Evolutionary conservation across 2,329 filamentous ascomycete species (phyloP).

Genomic region (Trichoderma citrinoviride): DNA sequence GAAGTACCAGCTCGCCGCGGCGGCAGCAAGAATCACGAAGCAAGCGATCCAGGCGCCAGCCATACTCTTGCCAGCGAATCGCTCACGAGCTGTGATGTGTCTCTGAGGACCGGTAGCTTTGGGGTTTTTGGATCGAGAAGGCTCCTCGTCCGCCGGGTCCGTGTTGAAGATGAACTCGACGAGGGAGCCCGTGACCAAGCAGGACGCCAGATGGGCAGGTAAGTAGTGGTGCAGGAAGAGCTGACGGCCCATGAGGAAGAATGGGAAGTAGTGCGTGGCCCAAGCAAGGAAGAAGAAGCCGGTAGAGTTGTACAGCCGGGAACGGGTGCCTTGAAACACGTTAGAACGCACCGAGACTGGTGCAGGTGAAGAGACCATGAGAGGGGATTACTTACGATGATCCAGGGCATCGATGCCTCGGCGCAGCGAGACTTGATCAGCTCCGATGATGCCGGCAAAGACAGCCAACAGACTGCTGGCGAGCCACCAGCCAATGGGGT

Average conservation of each 20-base stretch:
- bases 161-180: constrained; percentile 96
- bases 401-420: constrained; percentile 92
- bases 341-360: background rate
- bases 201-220: constrained; percentile 87
- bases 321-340: constrained; percentile 67
- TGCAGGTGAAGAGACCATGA: background rate
- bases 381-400: constrained; percentile 65
- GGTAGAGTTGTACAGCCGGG: constrained; percentile 94
- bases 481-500: constrained; percentile 97
- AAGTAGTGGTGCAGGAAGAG: constrained; percentile 98
- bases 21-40: constrained; percentile 63
- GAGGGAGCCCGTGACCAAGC: constrained; percentile 83
- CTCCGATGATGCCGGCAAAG: constrained; percentile 85
- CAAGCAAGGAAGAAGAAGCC: constrained; percentile 99
- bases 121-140: constrained; percentile 47
- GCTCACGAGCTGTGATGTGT: constrained; percentile 75
- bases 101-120: constrained; percentile 45
- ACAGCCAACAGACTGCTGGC: constrained; percentile 89
- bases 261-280: constrained; percentile 96
- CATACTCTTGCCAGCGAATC: constrained; percentile 76
- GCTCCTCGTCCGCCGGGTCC: constrained; percentile 63
- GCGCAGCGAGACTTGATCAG: constrained; percentile 89
- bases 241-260: constrained; percentile 97
- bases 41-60: constrained; percentile 76
- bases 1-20: constrained; percentile 81